Evolutionary conservation across 2,329 filamentous ascomycete genomes (phyloP).

Genomic region (Calonectria honghensis): DNA sequence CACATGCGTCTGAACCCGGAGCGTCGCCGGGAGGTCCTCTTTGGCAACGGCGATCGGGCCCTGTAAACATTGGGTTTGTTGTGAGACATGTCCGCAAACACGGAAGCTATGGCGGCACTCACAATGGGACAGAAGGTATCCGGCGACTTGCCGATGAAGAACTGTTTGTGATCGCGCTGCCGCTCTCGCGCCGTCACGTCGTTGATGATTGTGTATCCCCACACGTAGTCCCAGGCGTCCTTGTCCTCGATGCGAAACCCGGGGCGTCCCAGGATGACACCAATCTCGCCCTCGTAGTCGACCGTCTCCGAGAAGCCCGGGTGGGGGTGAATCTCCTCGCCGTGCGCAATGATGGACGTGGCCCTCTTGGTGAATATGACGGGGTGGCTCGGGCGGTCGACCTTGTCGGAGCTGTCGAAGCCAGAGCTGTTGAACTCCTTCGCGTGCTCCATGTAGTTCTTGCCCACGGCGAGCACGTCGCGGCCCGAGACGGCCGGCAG

Average conservation of each 20-base stretch:
- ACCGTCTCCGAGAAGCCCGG: slow-evolving; percentile 67
- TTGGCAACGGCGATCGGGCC: slow-evolving; percentile 72
- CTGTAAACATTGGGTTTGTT: slow-evolving; percentile 46
- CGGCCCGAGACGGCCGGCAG: slow-evolving; percentile 68
- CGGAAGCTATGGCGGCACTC: neutral
- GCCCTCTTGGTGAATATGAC: slow-evolving; percentile 74
- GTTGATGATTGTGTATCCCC: slow-evolving; percentile 75
- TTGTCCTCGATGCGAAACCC: slow-evolving; percentile 65
- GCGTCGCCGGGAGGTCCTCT: slow-evolving; percentile 63
- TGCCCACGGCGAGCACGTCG: slow-evolving; percentile 73
- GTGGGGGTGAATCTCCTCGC: slow-evolving; percentile 68
- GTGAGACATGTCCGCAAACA: neutral
- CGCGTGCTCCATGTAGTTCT: slow-evolving; percentile 75
- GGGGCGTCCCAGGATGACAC: slow-evolving; percentile 71
- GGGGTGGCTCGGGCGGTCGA: slow-evolving; percentile 70
- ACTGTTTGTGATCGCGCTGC: slow-evolving; percentile 75
- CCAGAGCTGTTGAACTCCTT: slow-evolving; percentile 74
- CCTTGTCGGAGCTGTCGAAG: slow-evolving; percentile 72
- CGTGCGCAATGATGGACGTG: slow-evolving; percentile 70
- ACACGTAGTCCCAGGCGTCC: slow-evolving; percentile 70
- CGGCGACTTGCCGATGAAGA: slow-evolving; percentile 74
- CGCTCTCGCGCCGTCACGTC: slow-evolving; percentile 71
- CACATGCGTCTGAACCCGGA: slow-evolving; percentile 65
- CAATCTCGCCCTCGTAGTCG: slow-evolving; percentile 75
- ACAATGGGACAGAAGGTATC: slow-evolving; percentile 71